Evolutionary conservation across 2,329 filamentous ascomycete genomes (phyloP).

Genomic region (Cladosporium cucumerinum): DNA sequence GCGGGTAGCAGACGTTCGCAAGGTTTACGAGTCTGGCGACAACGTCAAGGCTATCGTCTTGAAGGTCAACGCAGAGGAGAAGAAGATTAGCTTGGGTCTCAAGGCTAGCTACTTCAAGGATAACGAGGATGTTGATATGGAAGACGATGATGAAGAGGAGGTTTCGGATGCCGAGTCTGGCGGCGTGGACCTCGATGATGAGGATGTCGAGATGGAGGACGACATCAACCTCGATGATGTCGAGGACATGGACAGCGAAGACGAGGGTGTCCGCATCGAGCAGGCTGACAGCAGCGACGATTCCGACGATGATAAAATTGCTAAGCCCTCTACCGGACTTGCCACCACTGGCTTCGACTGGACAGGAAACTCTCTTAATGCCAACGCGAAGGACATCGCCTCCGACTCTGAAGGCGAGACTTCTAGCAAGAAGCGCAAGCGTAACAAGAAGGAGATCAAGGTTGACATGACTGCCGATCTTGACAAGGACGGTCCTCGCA

Average conservation of each 20-base stretch:
- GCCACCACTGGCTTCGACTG: conserved; percentile 81
- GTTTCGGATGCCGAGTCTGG: conserved; percentile 22
- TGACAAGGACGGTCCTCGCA: conserved; percentile 82
- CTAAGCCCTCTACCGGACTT: conserved; percentile 46
- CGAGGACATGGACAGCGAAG: conserved; percentile 45
- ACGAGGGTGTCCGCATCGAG: conserved; percentile 49
- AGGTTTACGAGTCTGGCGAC: conserved; percentile 86
- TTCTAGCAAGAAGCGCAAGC: conserved; percentile 55
- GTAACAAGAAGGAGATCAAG: conserved; percentile 75
- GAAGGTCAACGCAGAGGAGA: conserved; percentile 69
- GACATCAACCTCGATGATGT: conserved; percentile 45
- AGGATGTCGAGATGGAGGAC: conserved; percentile 30
- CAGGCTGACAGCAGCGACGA: conserved; percentile 38
- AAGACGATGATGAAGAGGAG: conserved; percentile 30
- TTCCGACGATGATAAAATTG: conserved; percentile 32
- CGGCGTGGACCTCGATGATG: conserved; percentile 29
- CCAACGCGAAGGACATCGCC: conserved; percentile 52
- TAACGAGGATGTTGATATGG: conserved; percentile 45
- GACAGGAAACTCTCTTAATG: conserved; percentile 61
- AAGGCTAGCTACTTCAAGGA: conserved; percentile 85
- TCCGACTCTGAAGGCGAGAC: conserved; percentile 55
- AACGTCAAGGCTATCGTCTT: conserved; percentile 88
- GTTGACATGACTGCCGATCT: conserved; percentile 90
- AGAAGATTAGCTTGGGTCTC: conserved; percentile 81
- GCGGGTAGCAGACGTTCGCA: conserved; percentile 75